These are phyloP conservation scores for Candida ipomoeae DNA, from an alignment of 805 yeast genomes.

Conservation along the genomic window DNA sequence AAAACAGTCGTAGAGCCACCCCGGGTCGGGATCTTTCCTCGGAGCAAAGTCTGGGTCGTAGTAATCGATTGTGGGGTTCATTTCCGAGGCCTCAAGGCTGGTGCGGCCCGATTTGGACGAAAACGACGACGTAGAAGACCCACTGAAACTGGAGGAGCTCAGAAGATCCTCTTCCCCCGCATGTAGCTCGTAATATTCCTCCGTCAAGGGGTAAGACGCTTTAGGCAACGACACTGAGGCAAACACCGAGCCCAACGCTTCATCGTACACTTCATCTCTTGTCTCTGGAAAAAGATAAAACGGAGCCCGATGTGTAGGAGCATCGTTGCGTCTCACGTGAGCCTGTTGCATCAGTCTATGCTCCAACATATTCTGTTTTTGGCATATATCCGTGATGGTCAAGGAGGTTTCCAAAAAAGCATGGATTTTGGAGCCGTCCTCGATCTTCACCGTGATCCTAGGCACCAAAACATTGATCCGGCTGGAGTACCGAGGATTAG, in stretches of 20 bases:
- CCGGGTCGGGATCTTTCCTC: conserved; percentile 27
- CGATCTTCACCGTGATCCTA: conserved; percentile 32
- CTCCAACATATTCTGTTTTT: conserved; percentile 44
- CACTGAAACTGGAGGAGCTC: background rate
- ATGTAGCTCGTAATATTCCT: conserved; percentile 17
- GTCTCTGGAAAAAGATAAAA: conserved; percentile 56
- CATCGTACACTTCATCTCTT: conserved; percentile 46
- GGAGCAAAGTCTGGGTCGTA: conserved; percentile 32
- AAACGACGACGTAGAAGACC: conserved; percentile 14
- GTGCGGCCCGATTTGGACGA: conserved; percentile 13
- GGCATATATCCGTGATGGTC: conserved; percentile 54
- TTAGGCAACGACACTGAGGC: conserved; percentile 64
- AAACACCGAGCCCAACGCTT: conserved; percentile 46
- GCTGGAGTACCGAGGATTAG: conserved; percentile 60
- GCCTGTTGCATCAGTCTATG: conserved; percentile 53
- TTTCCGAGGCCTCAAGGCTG: conserved; percentile 5
- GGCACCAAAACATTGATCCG: conserved; percentile 51
- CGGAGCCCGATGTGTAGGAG: conserved; percentile 76
- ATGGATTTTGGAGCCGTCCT: conserved; percentile 19
- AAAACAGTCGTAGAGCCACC: conserved; percentile 50
- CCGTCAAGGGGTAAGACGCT: conserved; percentile 55
- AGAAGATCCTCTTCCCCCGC: background rate
- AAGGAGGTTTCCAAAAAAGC: conserved; percentile 56
- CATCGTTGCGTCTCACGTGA: conserved; percentile 70
- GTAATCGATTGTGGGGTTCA: conserved; percentile 26